Evolutionary conservation across 2,329 filamentous ascomycete genomes (phyloP).

Genomic region (Shiraia sp.): DNA sequence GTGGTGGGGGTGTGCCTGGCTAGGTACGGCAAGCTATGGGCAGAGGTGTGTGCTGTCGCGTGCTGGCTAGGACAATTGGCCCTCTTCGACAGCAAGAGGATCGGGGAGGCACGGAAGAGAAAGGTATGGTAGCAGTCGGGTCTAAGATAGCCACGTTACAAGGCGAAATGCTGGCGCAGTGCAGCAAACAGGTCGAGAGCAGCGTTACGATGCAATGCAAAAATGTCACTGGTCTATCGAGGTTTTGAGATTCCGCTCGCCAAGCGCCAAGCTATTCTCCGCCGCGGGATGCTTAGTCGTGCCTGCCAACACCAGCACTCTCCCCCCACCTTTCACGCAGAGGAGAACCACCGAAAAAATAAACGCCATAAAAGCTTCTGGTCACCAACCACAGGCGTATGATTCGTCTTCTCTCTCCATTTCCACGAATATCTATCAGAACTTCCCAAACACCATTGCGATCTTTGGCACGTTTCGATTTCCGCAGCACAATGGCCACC

Average conservation of each 20-base stretch:
- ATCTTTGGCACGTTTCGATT: not conserved
- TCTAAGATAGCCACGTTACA: too few relatives aligned
- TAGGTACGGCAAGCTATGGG: too few relatives aligned
- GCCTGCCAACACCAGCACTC: too few relatives aligned
- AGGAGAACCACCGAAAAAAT: too few relatives aligned
- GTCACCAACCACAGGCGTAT: slow-evolving; percentile 8
- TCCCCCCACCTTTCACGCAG: slow-evolving; percentile 4
- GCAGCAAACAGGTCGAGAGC: not conserved
- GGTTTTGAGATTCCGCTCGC: slow-evolving; percentile 12
- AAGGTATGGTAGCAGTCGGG: too few relatives aligned
- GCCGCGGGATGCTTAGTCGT: slow-evolving; percentile 7
- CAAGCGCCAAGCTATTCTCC: slow-evolving; percentile 17
- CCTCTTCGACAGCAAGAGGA: too few relatives aligned
- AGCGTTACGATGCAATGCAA: too few relatives aligned
- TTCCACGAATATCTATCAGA: slow-evolving; percentile 7
- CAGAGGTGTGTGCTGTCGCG: slow-evolving; percentile 40
- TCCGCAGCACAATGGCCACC: slow-evolving; percentile 29
- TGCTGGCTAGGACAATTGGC: too few relatives aligned
- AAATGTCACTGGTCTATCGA: too few relatives aligned
- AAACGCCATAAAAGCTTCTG: slow-evolving; percentile 9
- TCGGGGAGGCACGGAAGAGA: too few relatives aligned
- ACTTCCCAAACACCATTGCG: not conserved
- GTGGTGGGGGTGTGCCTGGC: too few relatives aligned
- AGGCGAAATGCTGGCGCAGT: slow-evolving; percentile 1
- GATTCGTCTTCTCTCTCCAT: slow-evolving; percentile 25